Evolutionary conservation across 1,284 basidiomycete genomes (phyloP), one percentile per base, ranked within the genome.

Genomic region (Abortiporus biennis): DNA sequence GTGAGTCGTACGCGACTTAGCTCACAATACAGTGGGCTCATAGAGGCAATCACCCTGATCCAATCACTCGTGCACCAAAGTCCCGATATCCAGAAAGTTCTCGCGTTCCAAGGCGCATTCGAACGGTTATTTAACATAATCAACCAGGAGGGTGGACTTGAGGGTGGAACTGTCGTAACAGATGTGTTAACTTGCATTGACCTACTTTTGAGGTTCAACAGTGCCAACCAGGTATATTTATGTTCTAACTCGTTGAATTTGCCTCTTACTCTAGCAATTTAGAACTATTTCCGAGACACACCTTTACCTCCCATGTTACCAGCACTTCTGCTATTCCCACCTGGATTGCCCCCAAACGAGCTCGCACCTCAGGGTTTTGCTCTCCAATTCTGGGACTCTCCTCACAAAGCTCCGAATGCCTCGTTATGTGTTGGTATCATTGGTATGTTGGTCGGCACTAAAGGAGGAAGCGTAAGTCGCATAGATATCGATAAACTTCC

Each of bases 221-320:
- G 85, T 20, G 95, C 93, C 3, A 99, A 98, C 64, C 93, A 96
- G 72, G 92, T 89, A 51, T 44, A 76, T 57, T 27, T 24, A 11
- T 44, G n/a, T 30, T 9, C 43, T 41, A 31, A 40, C 6, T 24
- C 17, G 19, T 33, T 38, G 22, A 47, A 43, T 44, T 40, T 21
- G 38, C 33, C 40, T 40, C 29, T 12, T 27, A 32, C 38, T 39
- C 46, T 15, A 23, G 23, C 42, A 41, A 20, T 36, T 43, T 57
- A 96, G 91, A 97, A 93, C 61, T 98, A 97, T 70, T 97, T 99
- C 68, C 85, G 92, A 44, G 94, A 96, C 67, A 91, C 92, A 1
- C 73, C 85, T 6, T 76, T 94, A 34, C 91, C 94, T 39, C 78
- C 88, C 0, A 66, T 84, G 9, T 69, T 97, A 35, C 91, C 94